Conservation (phyloP, 208 protist species). For the Acanthamoeba sp. region DNA sequence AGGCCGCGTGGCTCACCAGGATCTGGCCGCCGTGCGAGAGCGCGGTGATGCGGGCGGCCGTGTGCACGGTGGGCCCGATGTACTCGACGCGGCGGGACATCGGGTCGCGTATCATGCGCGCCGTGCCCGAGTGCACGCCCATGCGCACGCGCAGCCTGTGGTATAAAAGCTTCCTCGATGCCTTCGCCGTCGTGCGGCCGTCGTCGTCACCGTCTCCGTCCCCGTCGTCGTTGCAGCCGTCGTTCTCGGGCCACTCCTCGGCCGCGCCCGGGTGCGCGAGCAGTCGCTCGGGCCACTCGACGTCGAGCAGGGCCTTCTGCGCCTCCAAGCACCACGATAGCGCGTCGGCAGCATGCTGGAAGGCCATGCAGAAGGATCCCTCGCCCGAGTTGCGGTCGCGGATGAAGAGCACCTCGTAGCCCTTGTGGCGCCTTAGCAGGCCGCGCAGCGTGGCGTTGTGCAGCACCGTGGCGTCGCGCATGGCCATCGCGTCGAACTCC, state of each 20-base stretch:
- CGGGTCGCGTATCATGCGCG: neutral
- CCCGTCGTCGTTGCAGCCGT: neutral
- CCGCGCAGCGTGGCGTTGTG: slow-evolving; percentile 15
- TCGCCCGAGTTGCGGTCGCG: neutral
- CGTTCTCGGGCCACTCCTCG: neutral
- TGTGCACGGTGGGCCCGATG: neutral
- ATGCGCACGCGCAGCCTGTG: neutral
- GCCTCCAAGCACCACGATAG: neutral
- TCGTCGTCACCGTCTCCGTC: neutral
- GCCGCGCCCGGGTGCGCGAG: neutral
- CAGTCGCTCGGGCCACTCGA: slow-evolving; percentile 17
- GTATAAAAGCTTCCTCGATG: neutral
- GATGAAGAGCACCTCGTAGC: slow-evolving; percentile 41
- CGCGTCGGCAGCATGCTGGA: neutral
- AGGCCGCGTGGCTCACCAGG: neutral
- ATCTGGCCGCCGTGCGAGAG: neutral
- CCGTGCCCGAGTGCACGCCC: neutral
- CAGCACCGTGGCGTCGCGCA: slow-evolving; percentile 46
- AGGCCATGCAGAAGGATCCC: neutral
- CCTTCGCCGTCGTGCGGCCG: too few relatives aligned
- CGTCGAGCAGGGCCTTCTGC: neutral
- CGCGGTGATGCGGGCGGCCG: neutral
- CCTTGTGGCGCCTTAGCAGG: neutral
- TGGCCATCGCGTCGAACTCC: slow-evolving; percentile 8
- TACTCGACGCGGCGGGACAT: neutral